phyloP scores from a whole-genome alignment of 148 eudicot species.

The Silene uniflora region DNA sequence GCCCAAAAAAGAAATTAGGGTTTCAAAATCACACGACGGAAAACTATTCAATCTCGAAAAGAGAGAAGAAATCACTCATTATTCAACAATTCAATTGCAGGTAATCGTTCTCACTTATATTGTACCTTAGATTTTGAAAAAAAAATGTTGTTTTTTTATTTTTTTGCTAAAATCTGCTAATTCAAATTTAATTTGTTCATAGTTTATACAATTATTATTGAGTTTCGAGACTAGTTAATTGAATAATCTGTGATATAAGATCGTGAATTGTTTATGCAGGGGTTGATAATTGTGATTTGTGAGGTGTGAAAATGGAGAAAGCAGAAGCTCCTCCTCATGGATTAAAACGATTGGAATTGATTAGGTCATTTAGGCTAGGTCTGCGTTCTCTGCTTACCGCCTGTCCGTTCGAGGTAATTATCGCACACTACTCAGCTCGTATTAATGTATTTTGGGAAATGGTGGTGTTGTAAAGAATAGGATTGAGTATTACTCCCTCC shows the following conservation, averaged over 20 bases:
- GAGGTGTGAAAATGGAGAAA: constrained; percentile 44
- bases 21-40: not conserved
- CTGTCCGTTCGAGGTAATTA: constrained; percentile 54
- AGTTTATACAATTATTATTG: not conserved
- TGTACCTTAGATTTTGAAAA: not conserved
- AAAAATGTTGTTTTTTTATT: not conserved
- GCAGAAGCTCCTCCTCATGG: constrained; percentile 30
- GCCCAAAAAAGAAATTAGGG: constrained; percentile 9
- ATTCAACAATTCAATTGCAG: not conserved
- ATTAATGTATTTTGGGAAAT: not conserved
- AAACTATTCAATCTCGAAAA: not conserved
- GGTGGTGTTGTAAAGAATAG: not conserved
- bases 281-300: not conserved
- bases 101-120: not conserved
- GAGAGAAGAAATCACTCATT: not conserved
- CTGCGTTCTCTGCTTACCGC: constrained; percentile 54
- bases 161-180: not conserved
- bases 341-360: constrained; percentile 43
- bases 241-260: not conserved
- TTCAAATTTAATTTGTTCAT: not conserved
- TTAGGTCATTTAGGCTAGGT: constrained; percentile 46
- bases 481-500: not conserved
- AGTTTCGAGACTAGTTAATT: not conserved
- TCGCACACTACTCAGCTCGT: not conserved
- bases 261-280: not conserved